These are phyloP conservation scores for Arthrobotrys sphaeroides DNA, from an alignment of 2,329 filamentous ascomycete species.

Conservation along the genomic window DNA sequence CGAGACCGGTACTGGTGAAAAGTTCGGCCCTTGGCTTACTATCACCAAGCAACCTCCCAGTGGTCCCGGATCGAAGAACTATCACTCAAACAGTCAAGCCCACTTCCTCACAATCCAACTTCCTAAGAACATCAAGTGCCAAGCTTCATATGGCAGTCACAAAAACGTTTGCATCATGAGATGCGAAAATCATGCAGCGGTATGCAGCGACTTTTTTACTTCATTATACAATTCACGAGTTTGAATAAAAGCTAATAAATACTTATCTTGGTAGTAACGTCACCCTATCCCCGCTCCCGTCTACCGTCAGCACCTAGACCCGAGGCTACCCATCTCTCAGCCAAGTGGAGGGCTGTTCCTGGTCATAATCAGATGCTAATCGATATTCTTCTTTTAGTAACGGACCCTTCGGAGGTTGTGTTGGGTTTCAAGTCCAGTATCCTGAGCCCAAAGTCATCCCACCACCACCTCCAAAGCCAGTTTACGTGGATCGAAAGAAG, in stretches of 20 bases:
- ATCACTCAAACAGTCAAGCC: neutral
- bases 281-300: too few species aligned
- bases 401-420: neutral
- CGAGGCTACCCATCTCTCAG: too few species aligned
- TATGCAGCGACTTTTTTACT: too few species aligned
- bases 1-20: neutral
- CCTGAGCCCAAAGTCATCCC: neutral
- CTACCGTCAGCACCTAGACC: too few species aligned
- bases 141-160: neutral
- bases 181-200: conserved; percentile 8
- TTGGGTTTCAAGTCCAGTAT: neutral
- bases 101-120: neutral
- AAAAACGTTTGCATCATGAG: neutral
- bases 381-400: too few species aligned
- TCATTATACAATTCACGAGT: too few species aligned
- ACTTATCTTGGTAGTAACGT: too few species aligned
- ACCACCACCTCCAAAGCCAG: neutral
- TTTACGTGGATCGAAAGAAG: neutral
- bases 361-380: too few species aligned
- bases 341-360: too few species aligned
- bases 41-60: neutral
- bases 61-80: neutral
- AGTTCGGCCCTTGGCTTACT: neutral
- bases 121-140: neutral
- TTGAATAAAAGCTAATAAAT: too few species aligned